Base-by-base conservation (phyloP, 164 flowering plant species). In the Vitis cinerea region DNA sequence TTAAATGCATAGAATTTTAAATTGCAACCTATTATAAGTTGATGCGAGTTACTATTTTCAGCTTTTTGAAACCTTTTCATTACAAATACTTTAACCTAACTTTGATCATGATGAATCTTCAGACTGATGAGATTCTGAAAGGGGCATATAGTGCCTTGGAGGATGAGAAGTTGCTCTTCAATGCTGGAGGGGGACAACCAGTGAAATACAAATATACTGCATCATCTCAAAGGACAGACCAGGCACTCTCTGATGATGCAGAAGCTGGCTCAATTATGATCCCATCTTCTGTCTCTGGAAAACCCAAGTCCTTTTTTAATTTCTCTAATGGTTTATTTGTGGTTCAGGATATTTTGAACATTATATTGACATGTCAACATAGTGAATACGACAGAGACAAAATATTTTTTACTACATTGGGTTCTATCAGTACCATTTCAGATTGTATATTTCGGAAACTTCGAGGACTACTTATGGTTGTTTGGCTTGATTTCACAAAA, bases 401-500 rank as follows among this genome's bases (percentile, higher is more conserved):
- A 17, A 59, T 93, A 19, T 88, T 91, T 75, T 95, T 83, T 72
- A 91, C 96, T 83, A 73, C 91, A 50, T 74, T 93, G 75, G 80
- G 73, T 72, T 86, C 92, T 78, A 75, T 90, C 37, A 72, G 75
- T 77, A 80, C 90, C 19, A 70, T 85, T 74, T 77, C 87, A 66
- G 98, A 95, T 82, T 76, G 80, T 72, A 60, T 90, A 72, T 63
- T 87, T 31, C 81, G 97, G 76, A 88, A 85, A 82, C 49, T 93
- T 69, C 83, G 99, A 62, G 94, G 83, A 51, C 66, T 91, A 49
- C 86, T 95, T 55, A 85, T 88, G 94, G 79, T 79, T 69, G 68
- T 95, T 74, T 93, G 93, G 55, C 88, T 88, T 79, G 92, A 93
- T 69, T 91, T 76, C 79, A 79, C 89, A 73, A 90, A 85, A 72